These are phyloP conservation scores for Botrytis hyacinthi DNA, from an alignment of 2,329 filamentous ascomycete genomes.

Conservation along the genomic window DNA sequence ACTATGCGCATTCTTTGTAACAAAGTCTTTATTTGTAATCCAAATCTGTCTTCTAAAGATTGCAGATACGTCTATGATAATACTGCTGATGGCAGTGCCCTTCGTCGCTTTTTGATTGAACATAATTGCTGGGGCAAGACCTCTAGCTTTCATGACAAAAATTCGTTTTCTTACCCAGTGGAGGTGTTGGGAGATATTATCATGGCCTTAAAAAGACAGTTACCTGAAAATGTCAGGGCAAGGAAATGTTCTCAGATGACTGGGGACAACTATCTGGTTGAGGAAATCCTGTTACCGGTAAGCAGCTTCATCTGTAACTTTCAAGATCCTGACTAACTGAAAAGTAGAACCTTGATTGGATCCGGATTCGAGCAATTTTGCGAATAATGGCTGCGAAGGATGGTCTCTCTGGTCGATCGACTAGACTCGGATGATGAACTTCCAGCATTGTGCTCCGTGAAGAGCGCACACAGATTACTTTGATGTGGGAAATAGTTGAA, in stretches of 20 bases:
- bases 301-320: background rate
- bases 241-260: background rate
- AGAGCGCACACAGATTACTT: background rate
- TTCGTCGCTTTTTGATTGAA: background rate
- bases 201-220: background rate
- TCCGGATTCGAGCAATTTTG: background rate
- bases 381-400: background rate
- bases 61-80: background rate
- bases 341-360: background rate
- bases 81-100: background rate
- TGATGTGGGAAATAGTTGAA: background rate
- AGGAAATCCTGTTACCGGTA: background rate
- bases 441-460: background rate
- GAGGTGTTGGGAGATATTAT: background rate
- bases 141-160: accelerated
- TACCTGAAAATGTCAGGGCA: background rate
- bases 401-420: background rate
- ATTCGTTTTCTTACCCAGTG: background rate
- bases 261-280: background rate
- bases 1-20: background rate
- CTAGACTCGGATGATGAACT: background rate
- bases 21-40: background rate
- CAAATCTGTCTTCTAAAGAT: background rate
- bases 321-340: background rate
- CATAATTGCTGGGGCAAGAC: background rate